A percentile compares a stretch with the other conserved stretches of the same genome.
Conservation (phyloP, 1,139 yeast species). For the Scheffersomyces illinoinensis region DNA sequence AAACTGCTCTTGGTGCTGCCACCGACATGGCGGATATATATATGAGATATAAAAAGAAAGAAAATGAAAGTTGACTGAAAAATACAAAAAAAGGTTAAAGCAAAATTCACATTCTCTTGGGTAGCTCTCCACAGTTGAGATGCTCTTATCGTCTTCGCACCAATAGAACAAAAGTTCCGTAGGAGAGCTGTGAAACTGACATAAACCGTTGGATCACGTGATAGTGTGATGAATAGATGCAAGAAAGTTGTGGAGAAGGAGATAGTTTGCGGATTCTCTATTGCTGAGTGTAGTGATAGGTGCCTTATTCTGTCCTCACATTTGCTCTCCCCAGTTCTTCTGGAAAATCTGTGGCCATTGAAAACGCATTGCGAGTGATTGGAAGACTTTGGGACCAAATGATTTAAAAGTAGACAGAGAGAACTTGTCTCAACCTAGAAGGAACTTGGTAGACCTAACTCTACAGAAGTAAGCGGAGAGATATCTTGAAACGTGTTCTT, state of each 20-base stretch:
- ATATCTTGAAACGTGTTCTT: neutral
- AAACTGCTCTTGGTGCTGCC: neutral
- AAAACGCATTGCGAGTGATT: constrained; percentile 5
- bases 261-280: too few relatives aligned
- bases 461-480: neutral
- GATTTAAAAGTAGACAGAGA: constrained; percentile 31
- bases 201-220: neutral
- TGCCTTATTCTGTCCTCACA: too few relatives aligned
- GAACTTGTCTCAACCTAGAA: constrained; percentile 11
- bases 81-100: too few relatives aligned
- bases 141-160: neutral
- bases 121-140: neutral
- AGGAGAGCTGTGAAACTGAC: neutral
- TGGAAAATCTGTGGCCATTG: too few relatives aligned
- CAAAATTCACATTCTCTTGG: too few relatives aligned
- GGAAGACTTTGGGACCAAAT: constrained; percentile 37
- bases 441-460: neutral
- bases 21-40: neutral
- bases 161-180: neutral
- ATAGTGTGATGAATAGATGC: neutral
- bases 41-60: neutral
- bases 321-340: too few relatives aligned
- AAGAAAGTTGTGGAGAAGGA: neutral
- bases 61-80: neutral
- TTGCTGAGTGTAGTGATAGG: too few relatives aligned